Percentiles rank a stretch among this genome's conserved stretches.
Conservation (phyloP, 2,329 filamentous ascomycete species). For the Fusarium burgessii region DNA sequence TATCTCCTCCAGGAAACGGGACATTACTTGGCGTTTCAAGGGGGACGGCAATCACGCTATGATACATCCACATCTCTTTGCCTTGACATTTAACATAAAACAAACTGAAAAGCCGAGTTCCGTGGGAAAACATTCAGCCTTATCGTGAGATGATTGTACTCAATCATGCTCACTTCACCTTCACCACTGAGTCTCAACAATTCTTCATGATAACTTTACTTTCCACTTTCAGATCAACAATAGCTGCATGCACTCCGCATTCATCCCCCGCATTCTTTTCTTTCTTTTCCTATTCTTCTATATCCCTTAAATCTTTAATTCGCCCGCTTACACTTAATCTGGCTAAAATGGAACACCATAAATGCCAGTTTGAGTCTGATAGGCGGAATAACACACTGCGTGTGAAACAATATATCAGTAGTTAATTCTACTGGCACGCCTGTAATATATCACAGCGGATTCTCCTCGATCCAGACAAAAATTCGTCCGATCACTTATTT, state of each 20-base stretch:
- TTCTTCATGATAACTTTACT: not conserved
- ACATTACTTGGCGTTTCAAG: constrained; percentile 16
- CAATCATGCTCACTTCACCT: not conserved
- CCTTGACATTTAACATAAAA: not conserved
- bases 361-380: not conserved
- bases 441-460: not conserved
- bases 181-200: not conserved
- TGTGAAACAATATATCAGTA: constrained; percentile 5
- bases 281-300: not conserved
- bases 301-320: constrained; percentile 6
- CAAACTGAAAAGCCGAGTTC: not conserved
- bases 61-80: not conserved
- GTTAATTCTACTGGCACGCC: not conserved
- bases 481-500: not conserved
- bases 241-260: not conserved
- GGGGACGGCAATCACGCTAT: not conserved
- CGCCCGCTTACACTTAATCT: constrained; percentile 21
- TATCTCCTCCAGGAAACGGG: not conserved
- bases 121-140: constrained; percentile 8
- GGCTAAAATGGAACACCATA: not conserved
- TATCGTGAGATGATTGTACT: not conserved
- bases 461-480: no score
- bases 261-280: not conserved
- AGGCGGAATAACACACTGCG: constrained; percentile 2
- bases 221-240: not conserved